phyloP scores from a whole-genome alignment of 768 basidiomycete genomes.

The Serpula lacrymans region DNA sequence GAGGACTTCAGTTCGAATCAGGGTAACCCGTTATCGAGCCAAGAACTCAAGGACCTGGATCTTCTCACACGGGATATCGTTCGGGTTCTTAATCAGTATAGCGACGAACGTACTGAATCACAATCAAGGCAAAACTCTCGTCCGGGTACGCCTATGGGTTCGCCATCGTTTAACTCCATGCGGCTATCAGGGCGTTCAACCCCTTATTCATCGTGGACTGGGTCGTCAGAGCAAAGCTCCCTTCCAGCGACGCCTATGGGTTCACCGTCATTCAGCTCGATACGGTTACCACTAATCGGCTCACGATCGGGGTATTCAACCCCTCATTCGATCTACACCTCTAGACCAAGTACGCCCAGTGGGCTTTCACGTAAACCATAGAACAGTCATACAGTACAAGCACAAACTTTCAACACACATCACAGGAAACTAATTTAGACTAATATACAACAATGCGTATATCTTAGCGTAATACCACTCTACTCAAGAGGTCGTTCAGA shows the following conservation, averaged over 20 bases:
- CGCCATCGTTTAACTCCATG: constrained; percentile 39
- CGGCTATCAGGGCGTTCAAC: constrained; percentile 14
- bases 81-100: constrained; percentile 66
- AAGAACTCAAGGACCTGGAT: constrained; percentile 76
- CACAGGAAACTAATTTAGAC: too few relatives aligned
- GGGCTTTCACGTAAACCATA: constrained; percentile 41
- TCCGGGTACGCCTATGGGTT: constrained; percentile 61
- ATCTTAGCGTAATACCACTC: too few relatives aligned
- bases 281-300: constrained; percentile 33
- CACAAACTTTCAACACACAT: too few relatives aligned
- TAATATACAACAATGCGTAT: too few relatives aligned
- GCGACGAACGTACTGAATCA: constrained; percentile 54
- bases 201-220: constrained; percentile 2
- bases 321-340: constrained; percentile 48
- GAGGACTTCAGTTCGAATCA: constrained; percentile 44
- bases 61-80: constrained; percentile 72
- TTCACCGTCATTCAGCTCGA: constrained; percentile 42
- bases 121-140: constrained; percentile 63
- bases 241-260: constrained; percentile 66
- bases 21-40: constrained; percentile 54
- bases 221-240: constrained; percentile 52
- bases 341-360: constrained; percentile 65
- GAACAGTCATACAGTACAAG: too few relatives aligned
- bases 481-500: too few relatives aligned
- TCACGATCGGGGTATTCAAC: constrained; percentile 59